Evolutionary conservation across 2,329 filamentous ascomycete species (phyloP).

Genomic region (Aureobasidium mangrovei): DNA sequence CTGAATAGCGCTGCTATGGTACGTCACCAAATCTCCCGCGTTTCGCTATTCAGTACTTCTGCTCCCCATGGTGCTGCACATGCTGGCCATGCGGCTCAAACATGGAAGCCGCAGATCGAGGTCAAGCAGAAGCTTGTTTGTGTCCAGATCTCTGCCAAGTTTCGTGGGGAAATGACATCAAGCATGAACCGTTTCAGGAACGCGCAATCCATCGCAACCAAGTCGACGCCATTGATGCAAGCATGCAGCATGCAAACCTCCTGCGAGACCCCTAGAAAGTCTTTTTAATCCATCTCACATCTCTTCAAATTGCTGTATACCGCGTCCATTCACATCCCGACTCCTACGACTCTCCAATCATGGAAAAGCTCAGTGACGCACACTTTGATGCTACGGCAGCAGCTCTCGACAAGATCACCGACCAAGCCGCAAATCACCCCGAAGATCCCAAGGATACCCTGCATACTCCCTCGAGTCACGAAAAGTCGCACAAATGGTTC

Average conservation of each 20-base stretch:
- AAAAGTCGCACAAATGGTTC: constrained; percentile 16
- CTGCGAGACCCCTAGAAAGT: background rate
- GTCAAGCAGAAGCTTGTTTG: constrained; percentile 1
- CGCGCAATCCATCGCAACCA: background rate
- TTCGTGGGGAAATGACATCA: constrained; percentile 1
- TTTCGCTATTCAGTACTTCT: background rate
- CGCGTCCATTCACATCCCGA: background rate
- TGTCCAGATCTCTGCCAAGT: background rate
- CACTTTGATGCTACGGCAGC: constrained; percentile 22
- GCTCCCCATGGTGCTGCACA: no score
- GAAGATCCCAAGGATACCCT: constrained; percentile 22
- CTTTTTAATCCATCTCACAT: background rate
- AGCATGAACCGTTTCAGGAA: background rate
- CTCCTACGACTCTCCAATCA: background rate
- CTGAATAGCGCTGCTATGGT: no score
- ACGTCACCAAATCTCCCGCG: no score
- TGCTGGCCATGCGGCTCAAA: background rate
- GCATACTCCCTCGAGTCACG: constrained; percentile 19
- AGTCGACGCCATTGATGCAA: background rate
- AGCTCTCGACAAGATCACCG: constrained; percentile 21
- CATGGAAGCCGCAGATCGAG: background rate
- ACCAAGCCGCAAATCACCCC: constrained; percentile 17
- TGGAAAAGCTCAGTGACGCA: constrained; percentile 10
- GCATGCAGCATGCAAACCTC: background rate
- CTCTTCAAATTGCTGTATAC: background rate